A percentile compares a stretch with the other conserved stretches of the same genome.
These are phyloP conservation scores for Blastocystis sp. DNA, from an alignment of 352 stramenopile genomes.

Conservation along the genomic window DNA sequence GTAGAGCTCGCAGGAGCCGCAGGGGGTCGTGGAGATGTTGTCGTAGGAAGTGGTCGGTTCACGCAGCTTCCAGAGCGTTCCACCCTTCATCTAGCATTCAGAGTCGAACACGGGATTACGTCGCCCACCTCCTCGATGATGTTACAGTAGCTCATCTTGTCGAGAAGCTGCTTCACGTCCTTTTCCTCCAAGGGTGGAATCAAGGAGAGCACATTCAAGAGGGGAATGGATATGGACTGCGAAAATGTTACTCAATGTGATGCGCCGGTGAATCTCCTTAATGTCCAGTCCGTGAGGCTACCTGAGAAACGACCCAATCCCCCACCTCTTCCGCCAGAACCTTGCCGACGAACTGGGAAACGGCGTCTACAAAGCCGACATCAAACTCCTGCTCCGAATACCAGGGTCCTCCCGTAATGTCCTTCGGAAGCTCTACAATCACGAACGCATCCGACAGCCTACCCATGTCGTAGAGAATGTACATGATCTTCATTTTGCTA, in stretches of 20 bases:
- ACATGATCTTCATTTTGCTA: constrained; percentile 97
- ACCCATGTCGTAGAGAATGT: constrained; percentile 88
- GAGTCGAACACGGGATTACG: background rate
- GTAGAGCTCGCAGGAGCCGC: constrained; percentile 24
- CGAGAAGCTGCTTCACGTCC: constrained; percentile 29
- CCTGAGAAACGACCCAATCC: constrained; percentile 62
- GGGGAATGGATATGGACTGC: constrained; percentile 43
- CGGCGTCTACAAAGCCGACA: constrained; percentile 91
- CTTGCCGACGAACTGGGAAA: constrained; percentile 83
- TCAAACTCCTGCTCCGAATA: constrained; percentile 98
- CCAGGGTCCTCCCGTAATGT: constrained; percentile 95
- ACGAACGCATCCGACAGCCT: background rate
- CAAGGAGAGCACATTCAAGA: background rate
- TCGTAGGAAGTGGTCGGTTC: constrained; percentile 38
- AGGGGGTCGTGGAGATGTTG: constrained; percentile 33
- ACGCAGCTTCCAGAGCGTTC: constrained; percentile 7
- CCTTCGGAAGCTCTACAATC: constrained; percentile 78
- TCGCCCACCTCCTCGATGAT: constrained; percentile 42
- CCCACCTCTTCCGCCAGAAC: constrained; percentile 64
- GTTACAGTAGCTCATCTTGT: constrained; percentile 54
- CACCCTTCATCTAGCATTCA: constrained; percentile 28
- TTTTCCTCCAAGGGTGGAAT: constrained; percentile 15
- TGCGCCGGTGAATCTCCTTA: constrained; percentile 4
- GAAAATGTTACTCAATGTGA: constrained; percentile 43
- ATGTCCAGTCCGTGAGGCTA: constrained; percentile 51